Evolutionary conservation across 208 protist genomes (phyloP).

Genomic region (Leishmania mexicana): DNA sequence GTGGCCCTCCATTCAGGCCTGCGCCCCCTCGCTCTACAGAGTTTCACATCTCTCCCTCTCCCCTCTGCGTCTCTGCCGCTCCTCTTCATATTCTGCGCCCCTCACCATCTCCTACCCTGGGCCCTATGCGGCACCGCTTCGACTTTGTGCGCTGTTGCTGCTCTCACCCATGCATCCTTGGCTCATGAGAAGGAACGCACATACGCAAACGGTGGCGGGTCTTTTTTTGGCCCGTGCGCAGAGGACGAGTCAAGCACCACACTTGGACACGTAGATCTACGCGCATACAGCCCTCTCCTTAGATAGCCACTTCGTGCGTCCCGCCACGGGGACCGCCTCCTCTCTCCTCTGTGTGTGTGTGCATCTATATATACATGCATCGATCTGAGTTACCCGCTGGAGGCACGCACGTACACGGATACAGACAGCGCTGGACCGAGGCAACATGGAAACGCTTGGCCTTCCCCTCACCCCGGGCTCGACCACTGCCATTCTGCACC

Average conservation of each 20-base stretch:
- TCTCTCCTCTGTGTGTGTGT: not conserved
- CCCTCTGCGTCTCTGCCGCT: not conserved
- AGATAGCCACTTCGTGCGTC: not conserved
- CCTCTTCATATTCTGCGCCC: not conserved
- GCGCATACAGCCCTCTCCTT: not conserved
- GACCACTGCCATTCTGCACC: conserved; percentile 51
- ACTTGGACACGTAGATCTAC: not conserved
- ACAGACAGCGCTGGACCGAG: not conserved
- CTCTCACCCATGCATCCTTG: not conserved
- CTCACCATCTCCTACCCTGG: not conserved
- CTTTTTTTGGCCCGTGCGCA: not conserved
- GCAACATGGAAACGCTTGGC: conserved; percentile 11
- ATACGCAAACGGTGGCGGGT: not conserved
- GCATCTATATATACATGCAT: conserved; percentile 19
- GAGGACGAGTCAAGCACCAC: not conserved
- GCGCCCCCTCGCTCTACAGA: not conserved
- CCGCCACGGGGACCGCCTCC: not conserved
- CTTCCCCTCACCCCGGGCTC: conserved; percentile 31
- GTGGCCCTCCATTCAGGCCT: not conserved
- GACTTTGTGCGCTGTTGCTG: not conserved
- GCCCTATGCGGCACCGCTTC: not conserved
- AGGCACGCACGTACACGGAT: not conserved
- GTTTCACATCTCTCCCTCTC: not conserved
- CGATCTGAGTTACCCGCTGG: not conserved
- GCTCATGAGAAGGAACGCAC: not conserved